Evolutionary conservation across 495 filamentous ascomycete species (phyloP), one percentile per base, ranked within the genome.

Genomic region (Friedmanniomyces simplex): DNA sequence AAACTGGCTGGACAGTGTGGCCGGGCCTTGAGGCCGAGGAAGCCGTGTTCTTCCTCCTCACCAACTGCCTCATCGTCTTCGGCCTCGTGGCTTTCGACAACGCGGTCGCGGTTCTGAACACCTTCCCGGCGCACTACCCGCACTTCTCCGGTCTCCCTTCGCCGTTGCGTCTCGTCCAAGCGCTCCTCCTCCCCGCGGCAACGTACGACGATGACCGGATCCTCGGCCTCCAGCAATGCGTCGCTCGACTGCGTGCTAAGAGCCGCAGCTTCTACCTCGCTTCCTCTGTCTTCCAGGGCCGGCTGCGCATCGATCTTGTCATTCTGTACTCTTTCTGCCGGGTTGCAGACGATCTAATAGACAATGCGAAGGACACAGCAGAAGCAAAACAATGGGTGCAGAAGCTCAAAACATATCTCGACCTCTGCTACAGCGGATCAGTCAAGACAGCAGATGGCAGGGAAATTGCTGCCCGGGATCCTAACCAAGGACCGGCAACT

Each of bases 301-400:
- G 77, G 7, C 71, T 88, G 21, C 79, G 84, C 5, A 78, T 84
- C 32, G 83, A 88, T 59, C 68, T 88, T 7, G 73, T 84, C 32
- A 68, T 84, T 20, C 66, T 87, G 68, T 87, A 87, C 67, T 83
- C 83, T 0, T 87, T 86, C 62, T 88, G 83, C 59, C 78, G 84
- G 16, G 77, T 87, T 0, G 82, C 82, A 14, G 84, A 87, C 66
- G 83, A 87, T 54, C 68, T 88, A 2, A 73, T 88, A 14, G 84
- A 88, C 58, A 73, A 82, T 54, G 76, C 81, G 13, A 58, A 52
- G 6, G 69, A 72, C 6, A 52, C 66, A 1, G 62, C 59, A 1
- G 77, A 80, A 59, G 78, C 80, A 24, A 52, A 63, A 32, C 49
- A 61, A 25, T 79, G 77, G 78, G 77, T 83, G 54, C 43, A 56